A percentile compares a stretch with the other conserved stretches of the same genome.
Evolutionary conservation across 2,329 filamentous ascomycete species (phyloP).

Genomic region (Colletotrichum sp.): DNA sequence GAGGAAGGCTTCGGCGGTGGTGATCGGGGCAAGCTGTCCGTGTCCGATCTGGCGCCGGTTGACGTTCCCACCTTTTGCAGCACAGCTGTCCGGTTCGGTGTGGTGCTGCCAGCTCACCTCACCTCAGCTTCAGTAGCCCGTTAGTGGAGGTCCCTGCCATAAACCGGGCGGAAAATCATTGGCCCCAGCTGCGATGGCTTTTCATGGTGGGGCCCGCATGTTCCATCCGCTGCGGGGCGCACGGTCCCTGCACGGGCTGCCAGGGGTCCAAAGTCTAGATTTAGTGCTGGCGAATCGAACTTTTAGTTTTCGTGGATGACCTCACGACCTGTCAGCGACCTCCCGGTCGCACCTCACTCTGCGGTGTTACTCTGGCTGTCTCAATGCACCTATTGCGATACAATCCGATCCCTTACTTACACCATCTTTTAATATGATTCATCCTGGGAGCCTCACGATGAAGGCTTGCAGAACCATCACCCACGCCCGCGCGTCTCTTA

Average conservation of each 20-base stretch:
- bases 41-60: slow-evolving; percentile 1
- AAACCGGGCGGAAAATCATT: slow-evolving; percentile 21
- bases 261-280: slow-evolving; percentile 17
- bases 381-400: neutral
- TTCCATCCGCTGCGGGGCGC: slow-evolving; percentile 13
- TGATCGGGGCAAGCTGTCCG: neutral
- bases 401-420: neutral
- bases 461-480: slow-evolving; percentile 12
- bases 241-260: neutral
- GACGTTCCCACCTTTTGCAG: neutral
- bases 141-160: neutral
- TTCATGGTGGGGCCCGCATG: neutral
- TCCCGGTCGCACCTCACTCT: neutral
- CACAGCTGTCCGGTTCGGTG: neutral
- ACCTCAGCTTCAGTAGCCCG: neutral
- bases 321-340: slow-evolving; percentile 21
- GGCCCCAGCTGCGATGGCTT: neutral
- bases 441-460: neutral
- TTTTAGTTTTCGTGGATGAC: slow-evolving; percentile 22
- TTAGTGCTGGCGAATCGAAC: slow-evolving; percentile 18
- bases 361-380: neutral
- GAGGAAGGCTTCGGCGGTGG: neutral
- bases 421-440: neutral
- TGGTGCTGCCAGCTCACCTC: slow-evolving; percentile 1
- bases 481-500: slow-evolving; percentile 13